Percentiles rank a stretch among this genome's conserved stretches.
Conservation (phyloP, 805 yeast species). For the Candida tibetensis region DNA sequence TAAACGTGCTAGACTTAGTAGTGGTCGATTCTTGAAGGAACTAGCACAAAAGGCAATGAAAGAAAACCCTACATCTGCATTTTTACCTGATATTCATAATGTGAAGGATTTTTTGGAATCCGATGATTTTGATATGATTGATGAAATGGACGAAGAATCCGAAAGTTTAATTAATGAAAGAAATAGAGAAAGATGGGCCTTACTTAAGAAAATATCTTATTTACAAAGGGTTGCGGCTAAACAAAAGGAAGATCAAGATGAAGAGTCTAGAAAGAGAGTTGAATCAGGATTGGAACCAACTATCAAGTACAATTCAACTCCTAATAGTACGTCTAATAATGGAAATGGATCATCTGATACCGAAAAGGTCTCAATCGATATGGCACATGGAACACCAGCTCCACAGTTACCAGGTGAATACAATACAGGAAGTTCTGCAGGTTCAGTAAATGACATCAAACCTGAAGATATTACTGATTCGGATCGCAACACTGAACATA, state of each 20-base stretch:
- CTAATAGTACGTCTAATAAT: not conserved
- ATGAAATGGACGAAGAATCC: constrained; percentile 36
- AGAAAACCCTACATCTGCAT: constrained; percentile 28
- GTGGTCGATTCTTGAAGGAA: constrained; percentile 52
- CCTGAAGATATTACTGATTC: constrained; percentile 16
- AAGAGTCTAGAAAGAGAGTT: constrained; percentile 35
- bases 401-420: not conserved
- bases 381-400: constrained; percentile 1
- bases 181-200: constrained; percentile 63
- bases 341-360: constrained; percentile 5
- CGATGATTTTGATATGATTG: constrained; percentile 37
- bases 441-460: constrained; percentile 6
- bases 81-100: constrained; percentile 57
- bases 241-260: constrained; percentile 38
- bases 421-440: constrained; percentile 1
- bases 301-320: not conserved
- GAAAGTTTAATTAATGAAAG: constrained; percentile 38
- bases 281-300: constrained; percentile 29
- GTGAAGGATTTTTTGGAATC: constrained; percentile 54
- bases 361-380: constrained; percentile 5
- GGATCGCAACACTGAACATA: constrained; percentile 9
- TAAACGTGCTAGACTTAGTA: constrained; percentile 49
- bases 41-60: constrained; percentile 52
- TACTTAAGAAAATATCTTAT: constrained; percentile 69
- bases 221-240: constrained; percentile 64